A percentile compares a stretch with the other conserved stretches of the same genome.
phyloP scores from a whole-genome alignment of 2,329 filamentous ascomycete species.

The Alternaria sp. region DNA sequence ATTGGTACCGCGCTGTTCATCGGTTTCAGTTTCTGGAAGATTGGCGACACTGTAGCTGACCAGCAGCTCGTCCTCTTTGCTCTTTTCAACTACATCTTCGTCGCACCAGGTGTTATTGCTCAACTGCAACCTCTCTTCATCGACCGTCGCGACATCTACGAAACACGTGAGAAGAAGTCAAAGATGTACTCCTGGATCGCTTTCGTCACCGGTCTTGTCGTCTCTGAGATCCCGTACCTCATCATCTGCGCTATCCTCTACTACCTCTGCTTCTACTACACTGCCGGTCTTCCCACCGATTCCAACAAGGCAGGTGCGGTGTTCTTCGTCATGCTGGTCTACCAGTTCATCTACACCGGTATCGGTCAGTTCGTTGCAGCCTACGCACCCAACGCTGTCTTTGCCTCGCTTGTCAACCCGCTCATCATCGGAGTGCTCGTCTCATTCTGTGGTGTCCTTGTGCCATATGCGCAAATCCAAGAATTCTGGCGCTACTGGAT shows the following conservation, averaged over 20 bases:
- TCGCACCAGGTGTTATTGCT: slow-evolving; percentile 52
- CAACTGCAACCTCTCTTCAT: slow-evolving; percentile 58
- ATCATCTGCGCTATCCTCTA: slow-evolving; percentile 68
- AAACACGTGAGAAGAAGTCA: slow-evolving; percentile 67
- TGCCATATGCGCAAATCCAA: slow-evolving; percentile 68
- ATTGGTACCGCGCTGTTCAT: slow-evolving; percentile 36
- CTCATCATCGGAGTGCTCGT: slow-evolving; percentile 32
- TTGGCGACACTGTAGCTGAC: slow-evolving; percentile 44
- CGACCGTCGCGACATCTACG: slow-evolving; percentile 59
- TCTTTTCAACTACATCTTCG: slow-evolving; percentile 61
- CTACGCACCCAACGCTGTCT: slow-evolving; percentile 54
- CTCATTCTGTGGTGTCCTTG: slow-evolving; percentile 65
- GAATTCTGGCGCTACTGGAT: slow-evolving; percentile 70
- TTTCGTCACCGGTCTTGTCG: slow-evolving; percentile 73
- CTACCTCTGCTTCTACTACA: slow-evolving; percentile 73
- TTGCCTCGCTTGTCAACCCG: slow-evolving; percentile 63
- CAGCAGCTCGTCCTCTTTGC: slow-evolving; percentile 57
- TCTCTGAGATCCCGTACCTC: slow-evolving; percentile 74
- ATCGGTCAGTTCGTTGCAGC: slow-evolving; percentile 67
- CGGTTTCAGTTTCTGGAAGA: slow-evolving; percentile 40
- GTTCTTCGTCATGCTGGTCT: slow-evolving; percentile 61
- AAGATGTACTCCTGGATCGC: slow-evolving; percentile 78
- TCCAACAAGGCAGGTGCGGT: slow-evolving; percentile 65
- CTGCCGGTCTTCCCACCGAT: slow-evolving; percentile 38
- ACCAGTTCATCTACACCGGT: slow-evolving; percentile 68